Conservation (phyloP, 75 land plant genomes). For the Cryptomeria japonica region DNA sequence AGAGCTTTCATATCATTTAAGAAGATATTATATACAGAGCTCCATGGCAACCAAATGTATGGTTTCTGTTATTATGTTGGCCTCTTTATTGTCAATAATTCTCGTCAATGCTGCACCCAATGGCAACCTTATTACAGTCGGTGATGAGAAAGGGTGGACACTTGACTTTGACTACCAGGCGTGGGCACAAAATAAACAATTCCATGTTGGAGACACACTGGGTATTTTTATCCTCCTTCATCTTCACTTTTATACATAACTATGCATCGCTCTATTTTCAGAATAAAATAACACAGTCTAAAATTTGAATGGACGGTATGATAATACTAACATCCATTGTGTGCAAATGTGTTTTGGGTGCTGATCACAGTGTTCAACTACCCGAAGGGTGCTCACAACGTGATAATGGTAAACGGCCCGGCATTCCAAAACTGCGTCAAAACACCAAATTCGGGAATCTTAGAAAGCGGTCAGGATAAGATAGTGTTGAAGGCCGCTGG, state of each 20-base stretch:
- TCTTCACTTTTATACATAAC: not conserved
- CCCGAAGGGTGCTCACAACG: not conserved
- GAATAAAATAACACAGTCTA: too few relatives aligned
- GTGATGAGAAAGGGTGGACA: slow-evolving; percentile 5
- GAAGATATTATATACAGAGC: too few relatives aligned
- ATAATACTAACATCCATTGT: not conserved
- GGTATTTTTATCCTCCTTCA: not conserved
- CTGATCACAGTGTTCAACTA: slow-evolving; percentile 17
- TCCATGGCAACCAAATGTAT: not conserved
- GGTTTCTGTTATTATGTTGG: not conserved
- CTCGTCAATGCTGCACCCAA: not conserved
- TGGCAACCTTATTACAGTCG: not conserved
- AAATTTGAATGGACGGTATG: not conserved
- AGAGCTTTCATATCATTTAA: too few relatives aligned
- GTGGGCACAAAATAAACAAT: slow-evolving; percentile 5
- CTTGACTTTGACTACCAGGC: not conserved
- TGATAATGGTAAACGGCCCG: slow-evolving; percentile 14
- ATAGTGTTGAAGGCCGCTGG: not conserved
- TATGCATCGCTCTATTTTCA: not conserved
- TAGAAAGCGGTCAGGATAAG: slow-evolving; percentile 3
- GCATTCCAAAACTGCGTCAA: slow-evolving; percentile 13
- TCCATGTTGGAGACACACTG: slow-evolving; percentile 20
- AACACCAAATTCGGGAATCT: not conserved
- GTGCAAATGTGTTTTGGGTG: not conserved
- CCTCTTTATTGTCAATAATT: not conserved